Conservation (phyloP, 495 filamentous ascomycete genomes). For the Oidiodendron maius region DNA sequence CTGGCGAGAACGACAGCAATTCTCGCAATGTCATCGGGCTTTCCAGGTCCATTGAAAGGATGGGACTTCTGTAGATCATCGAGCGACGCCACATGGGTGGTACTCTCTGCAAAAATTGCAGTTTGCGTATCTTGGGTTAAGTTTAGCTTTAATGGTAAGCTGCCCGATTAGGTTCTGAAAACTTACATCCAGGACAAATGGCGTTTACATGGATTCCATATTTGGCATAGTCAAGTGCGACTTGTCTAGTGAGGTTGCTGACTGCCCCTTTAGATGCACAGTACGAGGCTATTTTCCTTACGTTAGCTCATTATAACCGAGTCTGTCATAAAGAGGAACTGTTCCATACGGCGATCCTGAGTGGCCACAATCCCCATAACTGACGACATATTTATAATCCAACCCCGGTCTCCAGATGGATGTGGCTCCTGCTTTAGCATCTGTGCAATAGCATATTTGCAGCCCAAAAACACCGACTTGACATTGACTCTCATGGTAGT, state of each 20-base stretch:
- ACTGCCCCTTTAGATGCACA: constrained; percentile 48
- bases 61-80: no score
- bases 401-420: constrained; percentile 35
- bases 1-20: constrained; percentile 45
- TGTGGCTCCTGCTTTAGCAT: constrained; percentile 44
- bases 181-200: constrained; percentile 52
- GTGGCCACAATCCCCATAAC: constrained; percentile 38
- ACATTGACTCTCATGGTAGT: constrained; percentile 37
- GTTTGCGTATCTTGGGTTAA: no score
- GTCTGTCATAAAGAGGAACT: no score
- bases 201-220: constrained; percentile 50
- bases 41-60: constrained; percentile 33
- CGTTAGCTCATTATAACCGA: no score
- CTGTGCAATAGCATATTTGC: constrained; percentile 41
- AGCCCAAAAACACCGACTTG: constrained; percentile 45
- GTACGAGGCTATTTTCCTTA: no score
- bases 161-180: no score
- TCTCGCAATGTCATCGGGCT: constrained; percentile 40
- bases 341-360: constrained; percentile 27
- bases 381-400: constrained; percentile 50
- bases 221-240: constrained; percentile 46
- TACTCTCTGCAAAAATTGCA: no score
- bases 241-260: constrained; percentile 40
- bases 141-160: no score
- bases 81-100: no score